Base-by-base conservation (phyloP, 129 eudicot species). In the Helichrysum umbraculigerum region DNA sequence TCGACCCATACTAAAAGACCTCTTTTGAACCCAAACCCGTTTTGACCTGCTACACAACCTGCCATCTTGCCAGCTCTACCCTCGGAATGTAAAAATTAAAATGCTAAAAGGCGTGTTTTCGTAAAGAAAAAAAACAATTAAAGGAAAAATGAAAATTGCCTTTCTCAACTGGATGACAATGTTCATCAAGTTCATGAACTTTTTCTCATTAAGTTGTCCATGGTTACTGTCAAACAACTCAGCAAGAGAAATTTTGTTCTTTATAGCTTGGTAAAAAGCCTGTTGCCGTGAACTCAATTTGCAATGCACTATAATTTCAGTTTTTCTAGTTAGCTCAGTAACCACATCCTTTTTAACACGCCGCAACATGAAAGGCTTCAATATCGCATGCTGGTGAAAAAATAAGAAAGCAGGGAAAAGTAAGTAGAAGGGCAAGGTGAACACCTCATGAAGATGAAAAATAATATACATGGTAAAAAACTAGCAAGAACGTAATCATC, bases 281-380 rank as follows among this genome's bases (percentile, higher is more conserved):
- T 94, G 96, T 81, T 94, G 99, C 37, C 99, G 85, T 66, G 97
- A 89, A 81, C 99, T 94, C 86, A 94, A 74, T 82, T 94, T 94
- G 83, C 99, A 94, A 82, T 94, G 97, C 72, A 94, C 96, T 1
- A 83, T 86, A 34, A 94, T 67, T 81, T 94, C 97, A 33, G 89
- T 89, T 76, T 94, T 94, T 66, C 80, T 85, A 56, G 99, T 94
- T 76, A 94, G 76, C 86, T 94, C 99, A 25, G 97, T 57, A 57
- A 91, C 80, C 80, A 91, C 97, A 74, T 94, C 99, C 86, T 89
- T 94, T 83, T 94, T 94, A 22, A 94, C 93, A 69, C 99, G 90
- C 65, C 99, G 86, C 81, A 94, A 86, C 99, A 91, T 94, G 83
- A 94, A 94, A 56, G 99, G 99, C 86, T 94, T 94, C 87, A 94